Evolutionary conservation across 805 yeast genomes (phyloP), one percentile per base, ranked within the genome.

Genomic region (Isabelozyma rhagii): DNA sequence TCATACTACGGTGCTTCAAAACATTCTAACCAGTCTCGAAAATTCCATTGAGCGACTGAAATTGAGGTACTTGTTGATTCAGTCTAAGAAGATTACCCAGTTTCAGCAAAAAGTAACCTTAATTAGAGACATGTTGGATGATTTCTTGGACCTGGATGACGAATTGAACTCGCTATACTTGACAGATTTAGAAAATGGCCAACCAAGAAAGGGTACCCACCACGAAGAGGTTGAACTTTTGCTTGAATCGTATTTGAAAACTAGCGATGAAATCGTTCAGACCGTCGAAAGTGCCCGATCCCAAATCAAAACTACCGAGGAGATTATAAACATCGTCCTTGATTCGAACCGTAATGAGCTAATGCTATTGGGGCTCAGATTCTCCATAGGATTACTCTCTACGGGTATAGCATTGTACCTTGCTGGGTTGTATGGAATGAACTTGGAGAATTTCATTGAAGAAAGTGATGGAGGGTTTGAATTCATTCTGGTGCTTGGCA

Each of bases 361-460:
- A 52, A 91, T 94, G 97, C 66, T 91, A 28, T 72, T 94, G 39
- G 96, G 96, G 3, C 74, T 94, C 49, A 79, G 87, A 57, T 89
- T 90, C 64, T 85, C 94, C 46, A 83, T 90, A 25, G 94, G 96
- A 0, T 76, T 96, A 49, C 71, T 94, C 36, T 85, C 96, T 3
- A 72, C 92, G 60, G 96, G 96, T 2, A 80, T 85, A 13, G 86
- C 94, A 1, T 72, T 96, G 43, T 89, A 88, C 55, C 64, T 89
- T 13, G 94, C 96, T 1, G 87, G 97, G 0, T 72, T 90, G 9
- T 94, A 92, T 66, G 99, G 99, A 36, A 94, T 94, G 99, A 94
- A 94, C 67, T 72, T 94, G 64, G 89, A 87, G 61, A 94, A 93
- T 68, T 91, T 88, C 62, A 84, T 94, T 18, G 99, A 94, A 64